These are phyloP conservation scores for Candida golubevii DNA, from an alignment of 805 yeast species.

Conservation along the genomic window DNA sequence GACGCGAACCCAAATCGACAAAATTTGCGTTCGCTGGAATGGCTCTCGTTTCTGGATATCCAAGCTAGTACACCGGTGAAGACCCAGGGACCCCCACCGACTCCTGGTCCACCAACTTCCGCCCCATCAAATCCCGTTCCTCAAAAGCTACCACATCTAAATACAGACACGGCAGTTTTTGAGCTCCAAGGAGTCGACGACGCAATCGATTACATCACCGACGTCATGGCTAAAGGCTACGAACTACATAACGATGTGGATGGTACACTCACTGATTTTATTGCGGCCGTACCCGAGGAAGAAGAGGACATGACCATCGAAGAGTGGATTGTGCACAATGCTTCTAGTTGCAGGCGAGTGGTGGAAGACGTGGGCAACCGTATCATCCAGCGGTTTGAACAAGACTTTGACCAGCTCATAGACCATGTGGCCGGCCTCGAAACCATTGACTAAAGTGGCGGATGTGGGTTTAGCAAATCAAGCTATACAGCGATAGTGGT, in stretches of 20 bases:
- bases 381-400: conserved; percentile 45
- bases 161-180: conserved; percentile 3
- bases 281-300: conserved; percentile 63
- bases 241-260: conserved; percentile 58
- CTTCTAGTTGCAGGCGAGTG: conserved; percentile 48
- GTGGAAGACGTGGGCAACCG: conserved; percentile 43
- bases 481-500: no score
- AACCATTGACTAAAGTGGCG: conserved; percentile 12
- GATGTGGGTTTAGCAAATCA: no score
- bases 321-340: conserved; percentile 62
- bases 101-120: no score
- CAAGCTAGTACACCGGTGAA: conserved; percentile 14
- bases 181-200: conserved; percentile 25
- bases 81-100: neutral
- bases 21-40: neutral
- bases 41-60: conserved; percentile 8
- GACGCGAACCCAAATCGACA: no score
- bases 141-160: neutral
- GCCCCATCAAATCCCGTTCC: no score
- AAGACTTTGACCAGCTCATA: conserved; percentile 50
- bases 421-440: conserved; percentile 30
- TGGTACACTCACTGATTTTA: conserved; percentile 60
- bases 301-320: conserved; percentile 67
- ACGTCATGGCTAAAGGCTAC: conserved; percentile 32
- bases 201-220: conserved; percentile 31